Base-by-base conservation (phyloP, 2,329 filamentous ascomycete species). In the Talaromyces islandicus region DNA sequence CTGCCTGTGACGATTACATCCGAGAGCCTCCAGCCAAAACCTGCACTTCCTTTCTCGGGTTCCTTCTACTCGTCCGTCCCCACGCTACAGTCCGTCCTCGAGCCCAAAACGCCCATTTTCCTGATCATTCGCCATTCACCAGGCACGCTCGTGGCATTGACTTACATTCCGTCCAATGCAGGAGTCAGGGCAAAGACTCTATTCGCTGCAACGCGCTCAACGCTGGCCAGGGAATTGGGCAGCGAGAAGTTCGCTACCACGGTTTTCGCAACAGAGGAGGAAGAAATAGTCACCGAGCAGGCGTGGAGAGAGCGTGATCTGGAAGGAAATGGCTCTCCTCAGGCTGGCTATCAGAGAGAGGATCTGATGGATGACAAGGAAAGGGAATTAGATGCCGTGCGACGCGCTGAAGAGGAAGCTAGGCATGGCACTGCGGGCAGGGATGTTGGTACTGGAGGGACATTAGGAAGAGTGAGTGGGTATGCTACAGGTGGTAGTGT, bases 131-230 rank as follows among this genome's bases (percentile, higher is more conserved):
- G 85, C 62, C 78, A 80, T 57, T 54, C 59, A 6, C 73, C 80
- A 1, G 59, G 63, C 3, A 63, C 66, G 30, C 70, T 80, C 35
- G 74, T 83, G 43, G 84, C 84, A 2, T 71, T 88, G 30, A 87
- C 85, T 41, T 88, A 86, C 67, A 83, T 88, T 25, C 85, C 85
- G 7, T 83, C 84, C 62, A 76, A 84, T 52, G 85, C 85, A 5
- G 83, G 83, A 0, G 85, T 88, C 41, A 82, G 85, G 38, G 80
- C 85, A 62, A 88, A 88, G 74, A 88, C 84, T 71, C 80, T 88
- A 35, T 87, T 87, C 72, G 85, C 85, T 17, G 81, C 80, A n/a
- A 87, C 85, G 41, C 81, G 85, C 3, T 73, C 85, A 32, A 86
- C 84, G 1, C 75, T 88, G 14, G 77, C 81, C 17, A 75, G 85